Base-by-base conservation (phyloP, 768 basidiomycete genomes). In the Vararia minispora region DNA sequence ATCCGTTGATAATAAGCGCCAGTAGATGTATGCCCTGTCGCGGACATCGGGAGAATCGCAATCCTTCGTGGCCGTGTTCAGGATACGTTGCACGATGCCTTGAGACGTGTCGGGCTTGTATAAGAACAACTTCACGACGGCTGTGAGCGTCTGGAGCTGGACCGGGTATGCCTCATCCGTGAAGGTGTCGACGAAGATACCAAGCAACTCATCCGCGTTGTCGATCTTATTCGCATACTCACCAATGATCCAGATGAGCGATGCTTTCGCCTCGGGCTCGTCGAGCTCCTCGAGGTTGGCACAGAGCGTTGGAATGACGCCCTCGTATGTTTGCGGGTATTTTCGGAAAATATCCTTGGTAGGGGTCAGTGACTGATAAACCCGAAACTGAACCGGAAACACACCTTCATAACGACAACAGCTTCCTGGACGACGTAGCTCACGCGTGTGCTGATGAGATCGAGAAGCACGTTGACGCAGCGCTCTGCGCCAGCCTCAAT, bases 401-500 rank as follows among this genome's bases (percentile, higher is more conserved):
- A 33, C 35, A 89, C 92, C 76, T 97, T 98, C 87, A 99, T 95
- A 2, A 99, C 91, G 2, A 99, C 91, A 3, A 98, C 87, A 1
- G 90, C 91, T 60, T 99, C 94, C 55, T 98, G 94, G 3, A 97
- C 92, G 24, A 99, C 90, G 54, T 98, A 99, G 65, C 83, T 92
- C 27, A 99, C 87, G 8, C 90, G 73, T 1, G 92, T 94, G 25
- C 71, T 77, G 40, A 98, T 98, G 42, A 99, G 71, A 13, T 97
- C 94, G 37, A 99, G 63, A 26, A 99, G 64, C 2, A 95, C 90
- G 47, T 89, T 85, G 17, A 98, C 91, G 52, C 95, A 98, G 51
- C 87, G 76, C 55, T 95, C 94, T 0, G 94, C 89, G 3, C 90
- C 82, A 11, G 69, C 70, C 44, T 95, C 91, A 43, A 99, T 92